Evolutionary conservation across 2,329 filamentous ascomycete species (phyloP).

Genomic region (Tricladium varicosporioides): DNA sequence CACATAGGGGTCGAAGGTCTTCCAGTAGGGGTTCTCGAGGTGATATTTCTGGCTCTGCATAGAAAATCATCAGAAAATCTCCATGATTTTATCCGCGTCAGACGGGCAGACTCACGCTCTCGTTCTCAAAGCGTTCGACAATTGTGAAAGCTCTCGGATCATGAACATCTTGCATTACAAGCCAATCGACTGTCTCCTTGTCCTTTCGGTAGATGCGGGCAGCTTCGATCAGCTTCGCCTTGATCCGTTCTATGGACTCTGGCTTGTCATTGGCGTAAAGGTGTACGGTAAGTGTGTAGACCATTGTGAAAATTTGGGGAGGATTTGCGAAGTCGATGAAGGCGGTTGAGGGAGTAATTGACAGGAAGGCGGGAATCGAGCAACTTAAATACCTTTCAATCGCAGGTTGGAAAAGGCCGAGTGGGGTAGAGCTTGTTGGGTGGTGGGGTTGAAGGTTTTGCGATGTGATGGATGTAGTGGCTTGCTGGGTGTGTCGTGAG

Average conservation of each 20-base stretch:
- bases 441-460: not conserved
- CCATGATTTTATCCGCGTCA: not conserved
- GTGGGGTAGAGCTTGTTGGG: not conserved
- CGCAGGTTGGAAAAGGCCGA: not conserved
- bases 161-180: conserved; percentile 73
- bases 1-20: conserved; percentile 75
- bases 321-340: not conserved
- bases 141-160: conserved; percentile 71
- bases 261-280: conserved; percentile 67
- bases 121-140: conserved; percentile 70
- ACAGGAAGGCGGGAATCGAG: not conserved
- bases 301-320: conserved; percentile 54
- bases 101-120: conserved; percentile 48
- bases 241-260: conserved; percentile 63
- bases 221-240: conserved; percentile 73
- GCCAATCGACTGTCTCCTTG: conserved; percentile 68
- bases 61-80: not conserved
- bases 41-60: conserved; percentile 58
- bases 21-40: conserved; percentile 44
- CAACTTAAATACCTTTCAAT: not conserved
- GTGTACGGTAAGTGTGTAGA: conserved; percentile 68
- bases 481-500: not conserved
- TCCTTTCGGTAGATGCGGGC: conserved; percentile 69
- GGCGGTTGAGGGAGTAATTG: conserved; percentile 3
- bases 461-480: not conserved